Conservation (phyloP, 306 rosid species). For the Neltuma alba region DNA sequence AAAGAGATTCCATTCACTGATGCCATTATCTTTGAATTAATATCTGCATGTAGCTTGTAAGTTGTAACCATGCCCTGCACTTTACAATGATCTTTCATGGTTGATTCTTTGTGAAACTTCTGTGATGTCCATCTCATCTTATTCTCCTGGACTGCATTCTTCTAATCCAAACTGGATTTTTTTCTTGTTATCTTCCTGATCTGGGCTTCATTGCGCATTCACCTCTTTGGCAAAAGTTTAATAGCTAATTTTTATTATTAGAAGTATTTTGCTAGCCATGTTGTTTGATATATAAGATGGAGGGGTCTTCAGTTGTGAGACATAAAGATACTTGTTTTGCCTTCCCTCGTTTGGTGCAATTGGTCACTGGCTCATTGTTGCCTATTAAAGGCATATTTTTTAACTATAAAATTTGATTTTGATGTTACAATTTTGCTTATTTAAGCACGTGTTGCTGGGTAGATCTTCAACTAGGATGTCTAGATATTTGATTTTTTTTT, state of each 20-base stretch:
- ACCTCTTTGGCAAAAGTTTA: conserved; percentile 18
- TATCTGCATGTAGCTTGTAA: conserved; percentile 95
- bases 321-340: conserved; percentile 16
- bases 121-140: conserved; percentile 14
- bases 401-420: not conserved
- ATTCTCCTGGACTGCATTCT: conserved; percentile 18
- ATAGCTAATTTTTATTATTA: conserved; percentile 23
- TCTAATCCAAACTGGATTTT: conserved; percentile 24
- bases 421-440: conserved; percentile 23
- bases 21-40: conserved; percentile 79
- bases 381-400: conserved; percentile 3
- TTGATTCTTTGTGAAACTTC: conserved; percentile 26
- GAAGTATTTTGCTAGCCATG: conserved; percentile 8
- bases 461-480: conserved; percentile 24
- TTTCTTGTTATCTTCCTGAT: conserved; percentile 28
- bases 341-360: not conserved
- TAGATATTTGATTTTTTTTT: not conserved
- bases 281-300: conserved; percentile 18
- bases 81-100: conserved; percentile 4
- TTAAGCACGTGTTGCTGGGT: not conserved
- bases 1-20: conserved; percentile 74
- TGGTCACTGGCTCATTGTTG: not conserved
- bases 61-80: conserved; percentile 31
- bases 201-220: conserved; percentile 24
- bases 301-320: conserved; percentile 8